Conservation (phyloP, 164 flowering plant species). For the Vitis cinerea region DNA sequence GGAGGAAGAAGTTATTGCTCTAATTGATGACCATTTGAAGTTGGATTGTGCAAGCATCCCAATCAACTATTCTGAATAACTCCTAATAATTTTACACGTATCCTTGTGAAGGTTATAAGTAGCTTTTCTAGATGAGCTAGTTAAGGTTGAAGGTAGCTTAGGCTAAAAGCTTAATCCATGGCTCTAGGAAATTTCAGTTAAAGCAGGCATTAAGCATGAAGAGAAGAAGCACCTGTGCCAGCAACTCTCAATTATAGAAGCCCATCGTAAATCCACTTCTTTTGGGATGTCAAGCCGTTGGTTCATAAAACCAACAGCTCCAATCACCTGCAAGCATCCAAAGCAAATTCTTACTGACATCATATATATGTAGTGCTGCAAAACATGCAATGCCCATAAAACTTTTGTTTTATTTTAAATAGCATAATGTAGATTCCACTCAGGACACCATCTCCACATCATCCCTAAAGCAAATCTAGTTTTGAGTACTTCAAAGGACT, state of each 20-base stretch:
- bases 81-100: no score
- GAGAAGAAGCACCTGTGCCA: constrained; percentile 65
- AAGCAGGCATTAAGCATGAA: not conserved
- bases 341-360: constrained; percentile 4
- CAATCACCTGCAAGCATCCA: constrained; percentile 65
- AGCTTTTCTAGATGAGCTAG: not conserved
- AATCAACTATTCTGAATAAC: no score
- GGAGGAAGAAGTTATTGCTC: no score
- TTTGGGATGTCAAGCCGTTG: constrained; percentile 87
- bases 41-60: no score
- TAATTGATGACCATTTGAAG: no score
- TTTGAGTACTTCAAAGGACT: not conserved
- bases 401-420: not conserved
- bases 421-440: not conserved
- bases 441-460: not conserved
- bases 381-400: not conserved
- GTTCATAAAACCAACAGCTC: constrained; percentile 97
- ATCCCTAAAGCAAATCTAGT: not conserved
- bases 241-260: constrained; percentile 83
- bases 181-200: not conserved
- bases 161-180: not conserved
- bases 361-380: not conserved
- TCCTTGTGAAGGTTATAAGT: no score
- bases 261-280: constrained; percentile 79
- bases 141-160: not conserved